Conservation (phyloP, 305 asterid species). For the Solanum hybrid region DNA sequence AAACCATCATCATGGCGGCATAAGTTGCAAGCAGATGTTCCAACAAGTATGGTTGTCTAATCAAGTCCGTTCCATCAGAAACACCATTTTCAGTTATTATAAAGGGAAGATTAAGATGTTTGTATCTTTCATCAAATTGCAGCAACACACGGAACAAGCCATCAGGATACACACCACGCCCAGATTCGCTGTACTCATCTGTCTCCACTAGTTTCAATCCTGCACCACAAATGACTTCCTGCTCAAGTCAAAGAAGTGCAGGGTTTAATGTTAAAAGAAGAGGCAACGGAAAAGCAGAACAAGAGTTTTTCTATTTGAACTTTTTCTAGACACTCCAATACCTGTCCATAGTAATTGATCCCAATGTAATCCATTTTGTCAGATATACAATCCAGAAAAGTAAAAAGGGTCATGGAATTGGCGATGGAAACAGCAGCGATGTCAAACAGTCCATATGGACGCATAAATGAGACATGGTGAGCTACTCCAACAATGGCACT, state of each 20-base stretch:
- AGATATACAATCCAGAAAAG: constrained; percentile 64
- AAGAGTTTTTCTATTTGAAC: background rate
- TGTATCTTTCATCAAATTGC: constrained; percentile 79
- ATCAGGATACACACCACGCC: constrained; percentile 94
- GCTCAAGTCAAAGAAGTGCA: constrained; percentile 20
- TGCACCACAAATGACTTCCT: constrained; percentile 78
- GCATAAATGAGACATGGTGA: constrained; percentile 85
- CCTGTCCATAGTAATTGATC: constrained; percentile 96
- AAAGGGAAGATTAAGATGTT: constrained; percentile 57
- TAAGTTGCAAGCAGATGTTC: constrained; percentile 79
- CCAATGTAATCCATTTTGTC: constrained; percentile 88
- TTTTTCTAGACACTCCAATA: constrained; percentile 12
- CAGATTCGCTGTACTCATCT: constrained; percentile 94
- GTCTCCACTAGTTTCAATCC: constrained; percentile 76
- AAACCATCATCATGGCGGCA: constrained; percentile 79
- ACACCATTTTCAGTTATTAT: constrained; percentile 81
- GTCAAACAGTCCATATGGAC: constrained; percentile 88
- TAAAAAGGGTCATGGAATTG: constrained; percentile 52
- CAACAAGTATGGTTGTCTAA: constrained; percentile 75
- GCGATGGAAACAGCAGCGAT: constrained; percentile 66
- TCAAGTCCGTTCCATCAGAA: constrained; percentile 78
- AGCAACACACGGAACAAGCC: constrained; percentile 73
- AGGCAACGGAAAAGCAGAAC: background rate
- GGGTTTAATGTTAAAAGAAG: background rate
- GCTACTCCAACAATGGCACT: constrained; percentile 73